phyloP scores from a whole-genome alignment of 2,329 filamentous ascomycete genomes.

The Pseudocercospora musae region DNA sequence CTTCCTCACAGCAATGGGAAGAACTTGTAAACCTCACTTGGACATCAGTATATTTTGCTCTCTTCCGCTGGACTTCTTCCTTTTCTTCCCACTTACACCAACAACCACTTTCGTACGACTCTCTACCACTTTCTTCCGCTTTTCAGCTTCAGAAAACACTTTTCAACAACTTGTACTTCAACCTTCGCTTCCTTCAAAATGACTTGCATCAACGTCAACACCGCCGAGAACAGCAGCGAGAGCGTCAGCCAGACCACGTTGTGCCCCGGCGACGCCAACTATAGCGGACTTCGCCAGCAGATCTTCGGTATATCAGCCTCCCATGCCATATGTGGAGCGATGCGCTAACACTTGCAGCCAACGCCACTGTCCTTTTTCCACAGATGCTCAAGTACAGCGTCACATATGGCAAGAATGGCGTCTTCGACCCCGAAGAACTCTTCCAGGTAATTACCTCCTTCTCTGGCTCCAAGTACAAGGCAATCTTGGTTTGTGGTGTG shows the following conservation, averaged over 20 bases:
- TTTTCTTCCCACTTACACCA: neutral
- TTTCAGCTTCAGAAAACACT: neutral
- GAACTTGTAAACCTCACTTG: constrained; percentile 1
- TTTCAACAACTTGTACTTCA: neutral
- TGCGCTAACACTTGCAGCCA: constrained; percentile 13
- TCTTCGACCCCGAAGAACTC: constrained; percentile 8
- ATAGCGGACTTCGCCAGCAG: constrained; percentile 14
- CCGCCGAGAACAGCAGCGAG: neutral
- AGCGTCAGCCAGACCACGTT: neutral
- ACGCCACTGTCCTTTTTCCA: constrained; percentile 16
- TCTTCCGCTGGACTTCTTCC: neutral
- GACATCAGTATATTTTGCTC: neutral
- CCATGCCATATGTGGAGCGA: neutral
- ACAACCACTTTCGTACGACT: neutral
- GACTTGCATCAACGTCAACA: neutral
- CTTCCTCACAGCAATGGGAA: neutral
- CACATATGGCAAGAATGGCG: neutral
- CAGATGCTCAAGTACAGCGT: constrained; percentile 5
- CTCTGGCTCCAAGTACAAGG: constrained; percentile 4
- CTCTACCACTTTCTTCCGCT: neutral
- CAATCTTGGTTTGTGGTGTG: constrained; percentile 9
- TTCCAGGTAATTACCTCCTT: constrained; percentile 14
- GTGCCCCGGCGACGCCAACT: neutral
- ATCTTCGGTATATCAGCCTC: constrained; percentile 17
- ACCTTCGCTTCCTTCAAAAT: neutral